Percentiles rank a stretch among this genome's conserved stretches.
Evolutionary conservation across 2,329 filamentous ascomycete species (phyloP).

Genomic region (Monosporascus cannonballus): DNA sequence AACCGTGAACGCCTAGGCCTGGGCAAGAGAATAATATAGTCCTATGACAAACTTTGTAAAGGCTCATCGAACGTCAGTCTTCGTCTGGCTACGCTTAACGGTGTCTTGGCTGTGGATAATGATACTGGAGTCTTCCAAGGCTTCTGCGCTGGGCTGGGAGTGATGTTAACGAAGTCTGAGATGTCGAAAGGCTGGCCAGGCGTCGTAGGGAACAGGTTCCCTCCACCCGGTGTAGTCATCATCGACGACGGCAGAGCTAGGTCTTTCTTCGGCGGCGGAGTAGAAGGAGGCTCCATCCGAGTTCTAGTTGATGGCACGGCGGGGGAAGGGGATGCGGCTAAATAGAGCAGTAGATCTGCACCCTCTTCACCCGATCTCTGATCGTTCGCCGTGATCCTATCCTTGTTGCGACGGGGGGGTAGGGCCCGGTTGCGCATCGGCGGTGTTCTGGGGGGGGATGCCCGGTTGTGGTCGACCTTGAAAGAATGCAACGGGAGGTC

Average conservation of each 20-base stretch:
- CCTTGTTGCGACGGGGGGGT: slow-evolving; percentile 40
- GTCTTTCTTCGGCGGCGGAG: slow-evolving; percentile 67
- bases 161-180: slow-evolving; percentile 95
- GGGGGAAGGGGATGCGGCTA: slow-evolving; percentile 87
- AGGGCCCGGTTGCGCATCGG: slow-evolving; percentile 54
- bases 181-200: slow-evolving; percentile 86
- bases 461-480: slow-evolving; percentile 54
- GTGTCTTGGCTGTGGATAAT: slow-evolving; percentile 43
- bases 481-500: slow-evolving; percentile 74
- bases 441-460: slow-evolving; percentile 84
- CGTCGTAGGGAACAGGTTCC: slow-evolving; percentile 66
- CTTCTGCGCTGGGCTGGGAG: slow-evolving; percentile 87
- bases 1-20: background rate
- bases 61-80: slow-evolving; percentile 78
- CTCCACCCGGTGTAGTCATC: slow-evolving; percentile 78
- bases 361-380: slow-evolving; percentile 70
- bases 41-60: slow-evolving; percentile 19
- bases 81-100: slow-evolving; percentile 63
- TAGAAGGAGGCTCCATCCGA: slow-evolving; percentile 64
- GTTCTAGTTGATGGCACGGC: slow-evolving; percentile 52
- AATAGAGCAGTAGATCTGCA: slow-evolving; percentile 72
- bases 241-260: slow-evolving; percentile 72
- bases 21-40: background rate
- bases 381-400: slow-evolving; percentile 37
- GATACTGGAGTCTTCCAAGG: slow-evolving; percentile 76